Conservation (phyloP, 768 basidiomycete species). For the Leccinum olivaceopallidum region DNA sequence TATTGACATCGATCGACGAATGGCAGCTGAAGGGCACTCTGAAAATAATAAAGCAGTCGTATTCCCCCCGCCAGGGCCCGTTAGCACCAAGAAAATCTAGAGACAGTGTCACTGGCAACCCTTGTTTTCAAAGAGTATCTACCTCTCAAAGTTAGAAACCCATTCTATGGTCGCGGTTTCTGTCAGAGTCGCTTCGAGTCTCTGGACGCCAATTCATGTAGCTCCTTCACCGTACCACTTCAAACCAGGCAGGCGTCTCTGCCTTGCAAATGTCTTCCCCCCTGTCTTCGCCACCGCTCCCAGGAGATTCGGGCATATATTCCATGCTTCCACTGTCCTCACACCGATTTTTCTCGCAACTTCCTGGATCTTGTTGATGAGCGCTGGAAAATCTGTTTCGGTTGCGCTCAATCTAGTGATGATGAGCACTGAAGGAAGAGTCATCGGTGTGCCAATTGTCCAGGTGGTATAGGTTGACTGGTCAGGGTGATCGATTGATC, state of each 20-base stretch:
- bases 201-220: too few relatives aligned
- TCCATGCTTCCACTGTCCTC: constrained; percentile 39
- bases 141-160: constrained; percentile 37
- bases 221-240: constrained; percentile 48
- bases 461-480: constrained; percentile 40
- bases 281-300: constrained; percentile 26
- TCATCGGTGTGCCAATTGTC: constrained; percentile 37
- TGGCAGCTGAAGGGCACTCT: too few relatives aligned
- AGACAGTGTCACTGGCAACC: background rate
- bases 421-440: constrained; percentile 35
- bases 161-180: constrained; percentile 36
- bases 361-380: constrained; percentile 37
- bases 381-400: background rate
- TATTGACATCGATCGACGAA: background rate
- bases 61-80: background rate
- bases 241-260: constrained; percentile 42
- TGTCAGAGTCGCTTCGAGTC: too few relatives aligned
- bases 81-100: constrained; percentile 8
- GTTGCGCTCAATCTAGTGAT: constrained; percentile 40
- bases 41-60: background rate
- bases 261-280: constrained; percentile 33
- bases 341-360: constrained; percentile 35
- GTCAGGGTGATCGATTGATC: background rate
- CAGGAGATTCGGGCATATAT: constrained; percentile 37
- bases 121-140: background rate